Evolutionary conservation across 441 rosid genomes (phyloP).

Genomic region (Croton setiger): DNA sequence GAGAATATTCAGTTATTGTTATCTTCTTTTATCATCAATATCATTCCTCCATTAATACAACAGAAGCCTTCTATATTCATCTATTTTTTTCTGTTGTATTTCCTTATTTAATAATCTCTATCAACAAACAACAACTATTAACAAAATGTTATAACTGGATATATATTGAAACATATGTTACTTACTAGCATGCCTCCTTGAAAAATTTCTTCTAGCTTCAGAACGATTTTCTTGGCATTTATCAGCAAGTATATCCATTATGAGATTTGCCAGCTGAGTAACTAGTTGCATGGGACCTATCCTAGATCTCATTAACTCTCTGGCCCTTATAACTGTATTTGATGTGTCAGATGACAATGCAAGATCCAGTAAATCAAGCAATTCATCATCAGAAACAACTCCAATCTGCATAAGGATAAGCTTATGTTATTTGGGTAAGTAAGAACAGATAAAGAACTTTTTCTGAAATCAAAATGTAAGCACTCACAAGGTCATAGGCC

Average conservation of each 20-base stretch:
- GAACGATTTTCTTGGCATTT: constrained; percentile 57
- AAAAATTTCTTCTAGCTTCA: constrained; percentile 54
- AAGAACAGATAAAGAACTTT: constrained; percentile 3
- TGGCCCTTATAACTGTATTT: constrained; percentile 80
- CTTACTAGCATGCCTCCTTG: constrained; percentile 60
- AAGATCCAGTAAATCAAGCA: constrained; percentile 83
- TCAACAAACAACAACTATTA: neutral
- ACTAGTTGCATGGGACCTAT: constrained; percentile 89
- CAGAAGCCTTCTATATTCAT: too few relatives aligned
- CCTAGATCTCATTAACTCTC: constrained; percentile 88
- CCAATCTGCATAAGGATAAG: constrained; percentile 63
- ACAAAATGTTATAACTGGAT: neutral
- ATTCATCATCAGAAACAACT: constrained; percentile 86
- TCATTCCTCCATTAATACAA: too few relatives aligned
- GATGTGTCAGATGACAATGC: constrained; percentile 92
- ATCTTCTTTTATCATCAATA: too few relatives aligned
- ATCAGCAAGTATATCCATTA: constrained; percentile 83
- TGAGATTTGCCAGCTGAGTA: constrained; percentile 87
- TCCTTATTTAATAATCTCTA: too few relatives aligned
- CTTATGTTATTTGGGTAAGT: constrained; percentile 8
- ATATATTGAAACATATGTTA: constrained; percentile 3
- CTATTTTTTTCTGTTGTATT: too few relatives aligned
- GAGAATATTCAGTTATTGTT: too few relatives aligned
- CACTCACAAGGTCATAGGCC: constrained; percentile 82
- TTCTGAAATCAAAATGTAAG: constrained; percentile 8